Base-by-base conservation (phyloP, 2,329 filamentous ascomycete genomes). In the Rhinocladiella similis region DNA sequence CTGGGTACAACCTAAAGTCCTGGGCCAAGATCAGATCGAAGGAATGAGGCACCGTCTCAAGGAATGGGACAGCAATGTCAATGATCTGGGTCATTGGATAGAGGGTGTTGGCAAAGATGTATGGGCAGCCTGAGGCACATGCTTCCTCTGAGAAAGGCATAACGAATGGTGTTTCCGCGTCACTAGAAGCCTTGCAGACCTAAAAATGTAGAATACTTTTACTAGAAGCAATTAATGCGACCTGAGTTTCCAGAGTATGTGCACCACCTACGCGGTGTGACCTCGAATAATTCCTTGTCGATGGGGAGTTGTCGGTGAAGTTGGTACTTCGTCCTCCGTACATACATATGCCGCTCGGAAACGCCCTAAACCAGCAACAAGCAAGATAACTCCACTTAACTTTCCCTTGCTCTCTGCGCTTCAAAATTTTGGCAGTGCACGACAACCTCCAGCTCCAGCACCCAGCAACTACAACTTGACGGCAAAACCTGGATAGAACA, bases 1-100 rank as follows among this genome's bases (percentile, higher is more conserved):
- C 68, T 99, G 94, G 94, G 94, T 99, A 57, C 94, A 99, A 78
- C 94, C 94, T 19, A 97, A 97, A 83, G 92, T 99, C 29, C 77
- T 99, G 65, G 94, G 97, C 73, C 91, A 92, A 85, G 86, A 85
- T 74, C 94, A 97, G 79, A 96, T 99, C 67, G 90, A 89, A 68
- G 90, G 87, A 68, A 97, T 99, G 93, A 85, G 90, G 68, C 81
- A 85, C 69, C 82, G 94, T 66, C 76, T 99, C 69, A 87, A 88
- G 71, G 93, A 99, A 68, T 99, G 94, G 94, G 92, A 97, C 72
- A 86, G 88, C 49, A 96, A 91, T 70, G 93, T 99, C 63, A 97
- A 97, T 73, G 88, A 94, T 74, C 81, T 99, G 55, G 93, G 93
- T 62, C 94, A 96, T 77, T 97, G 92, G 91, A 96, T 97, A 69